Evolutionary conservation across 768 basidiomycete genomes (phyloP), one percentile per base, ranked within the genome.

Genomic region (Mrakia hoshinonis): DNA sequence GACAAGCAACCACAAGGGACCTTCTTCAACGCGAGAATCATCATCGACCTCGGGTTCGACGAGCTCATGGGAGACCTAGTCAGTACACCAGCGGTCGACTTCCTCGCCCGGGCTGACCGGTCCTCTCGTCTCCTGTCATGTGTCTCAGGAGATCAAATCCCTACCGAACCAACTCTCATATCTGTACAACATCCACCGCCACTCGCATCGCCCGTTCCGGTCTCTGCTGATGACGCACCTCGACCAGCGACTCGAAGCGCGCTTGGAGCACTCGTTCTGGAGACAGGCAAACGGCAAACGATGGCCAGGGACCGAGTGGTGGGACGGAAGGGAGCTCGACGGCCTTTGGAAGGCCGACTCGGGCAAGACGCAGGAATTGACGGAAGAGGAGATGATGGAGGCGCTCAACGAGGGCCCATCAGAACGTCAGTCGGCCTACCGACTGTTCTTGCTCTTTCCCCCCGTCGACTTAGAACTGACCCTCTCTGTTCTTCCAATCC

Each of bases 81-180:
- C 6, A 58, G 72, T 73, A 4, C 48, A 4, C 15, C 7, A 1
- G 26, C 38, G 31, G 31, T 39, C 24, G 49, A 63, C 48, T 48
- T 29, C 29, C 22, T 31, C 20, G 18, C n/a, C n/a, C 5, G 13
- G 22, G 15, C 26, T 43, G 26, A 62, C 72, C 2, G 18, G n/a
- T 60, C 63, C 7, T 47, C 6, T 22, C 47, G 43, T 31, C 4
- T 22, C 46, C 26, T 49, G 54, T 39, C 26, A 54, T 12, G 31
- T 48, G 62, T 64, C 49, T 52, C 79, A 98, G 95, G 96, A 98
- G 83, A 85, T 96, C 73, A 86, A 83, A 75, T 97, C 94, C 5
- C 84, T 99, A 76, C 86, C 86, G 69, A 89, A 90, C 34, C 96
- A 99, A 80, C 82, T 97, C 62, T 88, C 87, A n/a, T 96, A 90